Base-by-base conservation (phyloP, 768 basidiomycete genomes). In the Tylopilus vinaceipallidus region DNA sequence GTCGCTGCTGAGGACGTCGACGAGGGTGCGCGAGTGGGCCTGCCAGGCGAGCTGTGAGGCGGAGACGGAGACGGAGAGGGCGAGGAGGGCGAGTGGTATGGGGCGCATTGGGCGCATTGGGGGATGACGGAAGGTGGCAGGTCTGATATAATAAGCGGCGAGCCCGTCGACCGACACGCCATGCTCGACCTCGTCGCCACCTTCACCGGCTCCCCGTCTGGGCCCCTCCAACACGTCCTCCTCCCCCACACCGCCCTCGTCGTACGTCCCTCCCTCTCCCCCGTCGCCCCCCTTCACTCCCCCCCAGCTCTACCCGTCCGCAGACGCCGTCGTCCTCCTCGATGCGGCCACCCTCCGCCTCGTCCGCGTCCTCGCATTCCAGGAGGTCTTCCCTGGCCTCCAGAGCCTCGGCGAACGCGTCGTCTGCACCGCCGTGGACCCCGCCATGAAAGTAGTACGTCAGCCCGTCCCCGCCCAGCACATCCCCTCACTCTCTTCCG, bases 371-470 rank as follows among this genome's bases (percentile, higher is more conserved):
- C 79, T 93, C 20, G 81, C 84, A 27, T 88, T 92, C 60, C 85
- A 80, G 73, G 88, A 92, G 63, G 87, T 84, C 6, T 92, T 90
- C 62, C 88, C 90, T 6, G 76, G 79, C n/a, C 59, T 73, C 12
- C 67, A 67, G 9, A 71, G 77, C 48, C 58, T 69, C 11, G 66
- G 67, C 23, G 73, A 76, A 45, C 65, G 61, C 30, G 77, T 91
- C 16, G 76, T 79, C 23, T 83, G 79, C 58, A 69, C 91, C 24
- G 74, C 84, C 3, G 81, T 91, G 17, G 91, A 93, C 64, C 75
- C 82, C 14, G 82, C 82, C 43, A 85, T 89, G 82, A 91, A 86
- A 72, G 77, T 91, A 52, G 91, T 92, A 66, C 66, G 88, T 76
- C 39, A 27, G 27, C 24, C 26, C 24, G 36, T 52, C 41, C 24